Evolutionary conservation across 2,329 filamentous ascomycete genomes (phyloP).

Genomic region (Aspergillus pseudoviridinutans): DNA sequence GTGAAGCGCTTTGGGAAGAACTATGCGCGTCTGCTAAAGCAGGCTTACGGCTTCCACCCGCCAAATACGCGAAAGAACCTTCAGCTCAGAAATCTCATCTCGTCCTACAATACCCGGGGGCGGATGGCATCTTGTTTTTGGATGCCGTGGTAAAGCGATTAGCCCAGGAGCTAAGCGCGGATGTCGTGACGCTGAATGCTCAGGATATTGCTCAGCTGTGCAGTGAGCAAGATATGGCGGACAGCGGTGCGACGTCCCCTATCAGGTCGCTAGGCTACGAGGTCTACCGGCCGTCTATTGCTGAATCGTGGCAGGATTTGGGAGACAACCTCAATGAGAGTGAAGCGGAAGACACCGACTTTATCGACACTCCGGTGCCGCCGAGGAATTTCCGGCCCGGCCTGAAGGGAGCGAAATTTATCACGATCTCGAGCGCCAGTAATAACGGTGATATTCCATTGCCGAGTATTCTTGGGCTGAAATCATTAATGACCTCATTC

Average conservation of each 20-base stretch:
- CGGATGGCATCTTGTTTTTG: constrained; percentile 52
- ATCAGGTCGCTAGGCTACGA: constrained; percentile 52
- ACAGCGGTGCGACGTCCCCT: constrained; percentile 29
- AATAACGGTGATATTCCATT: constrained; percentile 30
- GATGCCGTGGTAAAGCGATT: constrained; percentile 61
- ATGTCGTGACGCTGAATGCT: constrained; percentile 42
- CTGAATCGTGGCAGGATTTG: constrained; percentile 28
- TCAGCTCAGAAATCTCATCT: constrained; percentile 53
- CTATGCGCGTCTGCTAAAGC: constrained; percentile 50
- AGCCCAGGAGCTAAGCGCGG: constrained; percentile 52
- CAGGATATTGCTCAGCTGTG: constrained; percentile 45
- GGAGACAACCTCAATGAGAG: constrained; percentile 48
- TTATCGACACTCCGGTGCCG: constrained; percentile 14
- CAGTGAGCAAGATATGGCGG: constrained; percentile 39
- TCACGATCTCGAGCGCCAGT: constrained; percentile 31
- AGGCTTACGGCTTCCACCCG: constrained; percentile 43
- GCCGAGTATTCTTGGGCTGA: constrained; percentile 29
- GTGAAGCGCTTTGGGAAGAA: constrained; percentile 44
- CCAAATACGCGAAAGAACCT: constrained; percentile 43
- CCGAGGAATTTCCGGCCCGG: constrained; percentile 18
- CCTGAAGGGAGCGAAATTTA: constrained; percentile 25
- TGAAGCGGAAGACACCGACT: constrained; percentile 43
- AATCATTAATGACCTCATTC: constrained; percentile 30
- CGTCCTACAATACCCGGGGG: constrained; percentile 56
- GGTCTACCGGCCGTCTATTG: constrained; percentile 42